Conservation (phyloP, 1,139 yeast genomes). For the Scheffersomyces cryptocercus region DNA sequence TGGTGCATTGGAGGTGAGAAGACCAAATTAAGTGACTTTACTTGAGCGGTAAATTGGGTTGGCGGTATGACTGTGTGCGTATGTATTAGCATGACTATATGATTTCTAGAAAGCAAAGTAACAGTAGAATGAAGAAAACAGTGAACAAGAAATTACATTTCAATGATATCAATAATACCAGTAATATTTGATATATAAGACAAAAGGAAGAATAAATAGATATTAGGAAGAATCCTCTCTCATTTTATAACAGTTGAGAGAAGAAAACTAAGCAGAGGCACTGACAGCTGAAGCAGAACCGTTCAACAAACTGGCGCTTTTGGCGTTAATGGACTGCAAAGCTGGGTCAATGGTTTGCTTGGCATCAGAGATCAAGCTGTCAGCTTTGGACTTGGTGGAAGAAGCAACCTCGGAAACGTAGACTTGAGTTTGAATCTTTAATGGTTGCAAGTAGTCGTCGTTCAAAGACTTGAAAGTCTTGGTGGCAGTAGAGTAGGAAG, state of each 20-base stretch:
- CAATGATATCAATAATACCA: too few species aligned
- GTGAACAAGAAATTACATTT: too few species aligned
- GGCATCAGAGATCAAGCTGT: slow-evolving; percentile 33
- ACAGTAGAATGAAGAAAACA: too few species aligned
- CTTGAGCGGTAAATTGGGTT: too few species aligned
- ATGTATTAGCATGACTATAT: too few species aligned
- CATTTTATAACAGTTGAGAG: not conserved
- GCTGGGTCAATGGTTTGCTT: slow-evolving; percentile 18
- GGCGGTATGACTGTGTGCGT: too few species aligned
- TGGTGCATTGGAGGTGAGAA: too few species aligned
- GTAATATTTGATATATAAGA: too few species aligned
- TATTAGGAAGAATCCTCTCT: too few species aligned
- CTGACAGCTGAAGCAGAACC: slow-evolving; percentile 15
- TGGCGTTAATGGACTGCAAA: slow-evolving; percentile 8
- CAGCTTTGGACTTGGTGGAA: slow-evolving; percentile 39
- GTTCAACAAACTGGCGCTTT: slow-evolving; percentile 14
- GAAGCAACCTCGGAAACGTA: slow-evolving; percentile 37
- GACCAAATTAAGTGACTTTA: too few species aligned
- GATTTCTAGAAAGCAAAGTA: too few species aligned
- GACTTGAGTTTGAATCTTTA: slow-evolving; percentile 42
- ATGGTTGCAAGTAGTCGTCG: slow-evolving; percentile 40
- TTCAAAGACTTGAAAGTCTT: slow-evolving; percentile 37
- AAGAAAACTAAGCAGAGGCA: slow-evolving; percentile 12
- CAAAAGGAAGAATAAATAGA: too few species aligned
- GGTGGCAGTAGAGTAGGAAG: slow-evolving; percentile 38